Percentiles rank a stretch among this genome's conserved stretches.
These are phyloP conservation scores for Castanea sativa DNA, from an alignment of 306 rosid genomes.

Conservation along the genomic window DNA sequence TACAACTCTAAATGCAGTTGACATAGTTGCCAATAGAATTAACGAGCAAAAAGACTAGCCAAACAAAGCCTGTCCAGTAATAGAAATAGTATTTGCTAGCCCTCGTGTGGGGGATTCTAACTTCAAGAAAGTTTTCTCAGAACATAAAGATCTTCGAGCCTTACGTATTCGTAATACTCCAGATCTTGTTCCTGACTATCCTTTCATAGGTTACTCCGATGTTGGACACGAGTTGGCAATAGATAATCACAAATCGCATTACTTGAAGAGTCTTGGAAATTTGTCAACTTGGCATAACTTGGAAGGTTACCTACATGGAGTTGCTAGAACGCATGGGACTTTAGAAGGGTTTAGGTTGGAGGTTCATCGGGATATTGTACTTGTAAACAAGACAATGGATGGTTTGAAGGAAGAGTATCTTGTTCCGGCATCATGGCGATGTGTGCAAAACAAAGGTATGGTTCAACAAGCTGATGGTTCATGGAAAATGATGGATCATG, in stretches of 20 bases:
- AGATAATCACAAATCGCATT: conserved; percentile 41
- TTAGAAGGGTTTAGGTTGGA: conserved; percentile 48
- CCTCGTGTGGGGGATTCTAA: conserved; percentile 53
- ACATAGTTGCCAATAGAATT: conserved; percentile 45
- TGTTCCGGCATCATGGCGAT: conserved; percentile 50
- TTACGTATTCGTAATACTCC: conserved; percentile 35
- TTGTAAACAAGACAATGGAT: conserved; percentile 41
- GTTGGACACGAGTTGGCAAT: conserved; percentile 60
- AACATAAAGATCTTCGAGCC: conserved; percentile 28
- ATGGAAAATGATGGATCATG: conserved; percentile 60
- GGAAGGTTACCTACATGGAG: conserved; percentile 27
- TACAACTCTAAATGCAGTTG: conserved; percentile 58
- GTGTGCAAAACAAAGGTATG: conserved; percentile 54
- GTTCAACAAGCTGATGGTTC: conserved; percentile 57
- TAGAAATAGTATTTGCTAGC: conserved; percentile 47
- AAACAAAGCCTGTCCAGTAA: conserved; percentile 44
- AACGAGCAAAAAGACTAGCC: conserved; percentile 37
- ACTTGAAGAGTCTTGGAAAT: conserved; percentile 57
- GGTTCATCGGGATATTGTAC: conserved; percentile 52
- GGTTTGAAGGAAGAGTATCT: conserved; percentile 48
- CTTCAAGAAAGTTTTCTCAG: conserved; percentile 30
- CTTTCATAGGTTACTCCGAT: conserved; percentile 26
- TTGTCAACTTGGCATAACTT: neutral
- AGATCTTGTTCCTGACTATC: conserved; percentile 57
- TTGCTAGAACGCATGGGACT: conserved; percentile 66